Base-by-base conservation (phyloP, 2,329 filamentous ascomycete species). In the Cytospora schulzeri region DNA sequence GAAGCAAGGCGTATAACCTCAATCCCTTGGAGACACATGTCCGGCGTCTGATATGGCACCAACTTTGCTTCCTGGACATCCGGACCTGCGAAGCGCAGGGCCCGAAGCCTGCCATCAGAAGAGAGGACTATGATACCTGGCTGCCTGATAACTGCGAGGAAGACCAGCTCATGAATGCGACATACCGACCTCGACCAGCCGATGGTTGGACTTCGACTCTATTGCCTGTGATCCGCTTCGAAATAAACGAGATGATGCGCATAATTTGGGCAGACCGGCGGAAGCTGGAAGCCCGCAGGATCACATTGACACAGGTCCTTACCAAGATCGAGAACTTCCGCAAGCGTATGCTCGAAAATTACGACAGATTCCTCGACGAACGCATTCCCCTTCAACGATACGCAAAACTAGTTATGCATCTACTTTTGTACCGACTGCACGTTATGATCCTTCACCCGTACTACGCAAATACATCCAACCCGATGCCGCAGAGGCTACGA, bases 51-150 rank as follows among this genome's bases (percentile, higher is more conserved):
- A 81, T 92, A 38, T 93, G 90, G 91, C 88, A 92, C 72, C 90
- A 93, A 70, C 80, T 93, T 24, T 92, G 89, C 74, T 91, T 91
- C 72, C 80, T 93, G 11, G 91, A 93, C 72, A 84, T 92, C 63
- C 82, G 89, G 48, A 92, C 90, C 0, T 91, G 87, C 70, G 90
- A 93, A 75, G 85, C 88, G 1, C 90, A 91, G 67, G 91, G 90
- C 0, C 90, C 90, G 11, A 82, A 87, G 28, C 88, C 89, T 0
- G 83, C 86, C 60, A 91, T 93, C 61, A 84, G 88, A n/a, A 80
- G 83, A 48, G 89, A 91, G 26, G 90, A 93, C 70, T 93, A 89
- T 73, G 89, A 92, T 69, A 92, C 90, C 0, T 86, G 84, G 66
- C 81, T 92, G 29, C 91, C 91, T 0, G 76, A 90, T 14, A 92